Conservation (phyloP, 805 yeast species). For the Starmerella floricola region DNA sequence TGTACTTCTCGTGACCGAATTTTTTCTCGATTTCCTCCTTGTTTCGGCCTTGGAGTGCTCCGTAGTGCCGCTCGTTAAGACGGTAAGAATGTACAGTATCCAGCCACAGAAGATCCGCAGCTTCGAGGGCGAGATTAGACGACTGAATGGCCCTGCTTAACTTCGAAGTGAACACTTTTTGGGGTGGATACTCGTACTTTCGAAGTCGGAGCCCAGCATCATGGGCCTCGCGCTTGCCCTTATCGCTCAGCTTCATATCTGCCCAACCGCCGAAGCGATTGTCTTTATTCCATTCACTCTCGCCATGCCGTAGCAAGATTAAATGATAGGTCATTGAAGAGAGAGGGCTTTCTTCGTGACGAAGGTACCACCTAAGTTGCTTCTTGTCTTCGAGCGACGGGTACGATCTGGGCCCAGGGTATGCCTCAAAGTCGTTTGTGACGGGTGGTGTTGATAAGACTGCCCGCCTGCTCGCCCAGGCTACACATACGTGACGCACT, state of each 20-base stretch:
- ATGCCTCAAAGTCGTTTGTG: no score
- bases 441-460: no score
- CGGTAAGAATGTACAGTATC: slow-evolving; percentile 94
- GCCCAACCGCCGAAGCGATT: slow-evolving; percentile 99
- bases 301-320: slow-evolving; percentile 95
- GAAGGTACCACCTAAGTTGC: not conserved
- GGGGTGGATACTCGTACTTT: slow-evolving; percentile 73
- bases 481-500: no score
- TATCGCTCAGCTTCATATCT: slow-evolving; percentile 69
- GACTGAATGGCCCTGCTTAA: slow-evolving; percentile 92
- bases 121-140: slow-evolving; percentile 81
- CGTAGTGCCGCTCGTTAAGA: slow-evolving; percentile 97
- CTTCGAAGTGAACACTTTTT: slow-evolving; percentile 76
- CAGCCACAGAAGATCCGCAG: slow-evolving; percentile 77
- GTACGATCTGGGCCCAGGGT: no score
- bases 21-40: slow-evolving; percentile 78
- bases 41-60: slow-evolving; percentile 96
- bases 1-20: slow-evolving; percentile 85
- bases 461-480: no score
- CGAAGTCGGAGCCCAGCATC: slow-evolving; percentile 82
- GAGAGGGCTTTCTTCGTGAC: no score
- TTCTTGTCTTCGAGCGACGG: not conserved
- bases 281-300: slow-evolving; percentile 97
- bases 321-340: slow-evolving; percentile 41
- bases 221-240: slow-evolving; percentile 78